Evolutionary conservation across 2,329 filamentous ascomycete genomes (phyloP).

Genomic region (Diaporthe sp.): DNA sequence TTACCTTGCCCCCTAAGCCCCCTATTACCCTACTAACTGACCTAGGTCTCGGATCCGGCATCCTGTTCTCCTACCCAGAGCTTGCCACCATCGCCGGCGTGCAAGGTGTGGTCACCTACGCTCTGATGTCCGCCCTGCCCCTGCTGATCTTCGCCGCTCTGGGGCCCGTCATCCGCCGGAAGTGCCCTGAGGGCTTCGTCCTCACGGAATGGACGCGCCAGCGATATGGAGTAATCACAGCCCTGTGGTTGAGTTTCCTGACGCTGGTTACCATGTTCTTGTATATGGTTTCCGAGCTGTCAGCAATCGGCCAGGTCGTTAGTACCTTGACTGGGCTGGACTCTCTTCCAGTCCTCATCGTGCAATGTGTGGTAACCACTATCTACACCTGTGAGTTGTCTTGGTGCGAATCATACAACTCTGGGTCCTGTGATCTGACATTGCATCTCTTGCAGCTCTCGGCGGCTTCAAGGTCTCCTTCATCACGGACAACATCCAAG

Average conservation of each 20-base stretch:
- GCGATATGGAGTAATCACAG: conserved; percentile 78
- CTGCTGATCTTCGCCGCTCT: conserved; percentile 81
- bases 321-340: conserved; percentile 81
- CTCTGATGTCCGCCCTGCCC: conserved; percentile 79
- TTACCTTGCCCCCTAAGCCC: conserved; percentile 46
- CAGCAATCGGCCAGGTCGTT: conserved; percentile 84
- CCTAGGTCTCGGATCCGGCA: conserved; percentile 85
- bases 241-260: conserved; percentile 82
- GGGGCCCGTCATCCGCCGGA: conserved; percentile 82
- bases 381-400: conserved; percentile 80
- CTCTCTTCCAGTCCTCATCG: conserved; percentile 81
- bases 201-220: conserved; percentile 88
- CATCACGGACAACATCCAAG: conserved; percentile 86
- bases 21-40: conserved; percentile 58
- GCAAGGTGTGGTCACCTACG: conserved; percentile 84
- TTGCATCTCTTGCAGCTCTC: conserved; percentile 65
- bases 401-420: too few relatives aligned
- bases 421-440: not conserved
- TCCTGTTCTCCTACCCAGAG: conserved; percentile 86
- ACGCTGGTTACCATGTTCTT: conserved; percentile 86
- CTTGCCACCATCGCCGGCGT: conserved; percentile 84
- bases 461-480: conserved; percentile 90
- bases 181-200: conserved; percentile 87
- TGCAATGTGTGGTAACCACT: conserved; percentile 83
- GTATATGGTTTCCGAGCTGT: conserved; percentile 90